A percentile compares a stretch with the other conserved stretches of the same genome.
Evolutionary conservation across 257 asterid species (phyloP).

Genomic region (Striga asiatica): DNA sequence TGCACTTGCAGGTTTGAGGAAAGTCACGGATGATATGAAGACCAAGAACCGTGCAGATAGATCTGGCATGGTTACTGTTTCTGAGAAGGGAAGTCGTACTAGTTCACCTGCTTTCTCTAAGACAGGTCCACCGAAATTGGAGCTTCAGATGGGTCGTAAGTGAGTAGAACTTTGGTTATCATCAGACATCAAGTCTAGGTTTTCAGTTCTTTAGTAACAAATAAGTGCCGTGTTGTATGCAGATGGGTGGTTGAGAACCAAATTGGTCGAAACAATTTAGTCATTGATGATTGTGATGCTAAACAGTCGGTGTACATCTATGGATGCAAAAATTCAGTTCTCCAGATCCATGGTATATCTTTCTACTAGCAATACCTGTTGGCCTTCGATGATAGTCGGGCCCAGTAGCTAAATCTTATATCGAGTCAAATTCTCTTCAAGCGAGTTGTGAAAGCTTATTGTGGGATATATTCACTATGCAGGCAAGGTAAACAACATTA

Average conservation of each 20-base stretch:
- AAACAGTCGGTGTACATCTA: conserved; percentile 85
- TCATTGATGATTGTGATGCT: conserved; percentile 88
- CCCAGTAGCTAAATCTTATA: neutral
- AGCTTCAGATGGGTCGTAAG: conserved; percentile 99
- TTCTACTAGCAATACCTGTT: neutral
- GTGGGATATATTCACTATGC: conserved; percentile 18
- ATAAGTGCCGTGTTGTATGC: conserved; percentile 18
- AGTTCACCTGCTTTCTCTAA: conserved; percentile 51
- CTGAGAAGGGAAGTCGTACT: conserved; percentile 47
- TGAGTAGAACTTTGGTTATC: conserved; percentile 35
- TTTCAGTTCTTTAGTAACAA: conserved; percentile 11
- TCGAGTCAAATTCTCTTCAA: conserved; percentile 2
- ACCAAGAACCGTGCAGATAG: conserved; percentile 78
- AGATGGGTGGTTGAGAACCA: conserved; percentile 99
- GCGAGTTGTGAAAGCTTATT: conserved; percentile 7
- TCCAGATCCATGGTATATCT: conserved; percentile 68
- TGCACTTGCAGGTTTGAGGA: conserved; percentile 55
- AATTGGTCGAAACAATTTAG: conserved; percentile 68
- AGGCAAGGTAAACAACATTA: conserved; percentile 98
- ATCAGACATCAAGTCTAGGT: neutral
- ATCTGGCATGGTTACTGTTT: conserved; percentile 45
- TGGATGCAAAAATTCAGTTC: conserved; percentile 92
- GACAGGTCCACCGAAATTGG: conserved; percentile 83
- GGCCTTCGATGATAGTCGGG: neutral
- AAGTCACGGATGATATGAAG: conserved; percentile 93